These are phyloP conservation scores for Smittium culicis DNA, from an alignment of 371 early-diverging fungal genomes.

Conservation along the genomic window DNA sequence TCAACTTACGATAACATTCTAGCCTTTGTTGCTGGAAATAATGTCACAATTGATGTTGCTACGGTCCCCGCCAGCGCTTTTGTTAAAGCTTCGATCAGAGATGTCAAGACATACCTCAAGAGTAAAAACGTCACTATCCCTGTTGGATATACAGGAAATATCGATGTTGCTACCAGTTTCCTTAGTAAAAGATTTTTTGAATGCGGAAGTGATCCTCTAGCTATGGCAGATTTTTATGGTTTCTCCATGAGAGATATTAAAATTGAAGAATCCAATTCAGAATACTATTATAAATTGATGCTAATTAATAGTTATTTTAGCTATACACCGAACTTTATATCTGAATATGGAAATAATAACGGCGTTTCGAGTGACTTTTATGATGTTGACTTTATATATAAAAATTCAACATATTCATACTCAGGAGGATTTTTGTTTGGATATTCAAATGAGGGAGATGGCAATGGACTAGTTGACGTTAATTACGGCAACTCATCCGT, in stretches of 20 bases:
- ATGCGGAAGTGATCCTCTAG: conserved; percentile 45
- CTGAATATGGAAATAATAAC: conserved; percentile 34
- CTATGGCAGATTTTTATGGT: conserved; percentile 61
- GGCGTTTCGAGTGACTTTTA: conserved; percentile 29
- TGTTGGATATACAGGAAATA: conserved; percentile 67
- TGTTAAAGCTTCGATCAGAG: conserved; percentile 57
- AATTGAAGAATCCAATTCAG: conserved; percentile 31
- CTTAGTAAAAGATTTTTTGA: conserved; percentile 52
- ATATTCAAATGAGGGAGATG: conserved; percentile 60
- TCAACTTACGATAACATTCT: conserved; percentile 43
- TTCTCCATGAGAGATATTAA: conserved; percentile 25
- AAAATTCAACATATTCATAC: conserved; percentile 48
- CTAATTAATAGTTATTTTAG: too few species aligned
- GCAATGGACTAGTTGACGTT: conserved; percentile 55
- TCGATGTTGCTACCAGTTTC: conserved; percentile 49
- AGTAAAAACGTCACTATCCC: conserved; percentile 40
- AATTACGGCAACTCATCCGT: conserved; percentile 18
- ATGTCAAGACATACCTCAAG: conserved; percentile 47
- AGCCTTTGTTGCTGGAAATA: conserved; percentile 67
- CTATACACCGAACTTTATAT: too few species aligned
- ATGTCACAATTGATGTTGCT: conserved; percentile 54
- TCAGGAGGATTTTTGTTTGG: conserved; percentile 70
- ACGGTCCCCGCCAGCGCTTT: conserved; percentile 52
- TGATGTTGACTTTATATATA: conserved; percentile 41
- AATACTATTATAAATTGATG: too few species aligned